These are phyloP conservation scores for Colletotrichum cordylinicola DNA, from an alignment of 2,329 filamentous ascomycete species.

Conservation along the genomic window DNA sequence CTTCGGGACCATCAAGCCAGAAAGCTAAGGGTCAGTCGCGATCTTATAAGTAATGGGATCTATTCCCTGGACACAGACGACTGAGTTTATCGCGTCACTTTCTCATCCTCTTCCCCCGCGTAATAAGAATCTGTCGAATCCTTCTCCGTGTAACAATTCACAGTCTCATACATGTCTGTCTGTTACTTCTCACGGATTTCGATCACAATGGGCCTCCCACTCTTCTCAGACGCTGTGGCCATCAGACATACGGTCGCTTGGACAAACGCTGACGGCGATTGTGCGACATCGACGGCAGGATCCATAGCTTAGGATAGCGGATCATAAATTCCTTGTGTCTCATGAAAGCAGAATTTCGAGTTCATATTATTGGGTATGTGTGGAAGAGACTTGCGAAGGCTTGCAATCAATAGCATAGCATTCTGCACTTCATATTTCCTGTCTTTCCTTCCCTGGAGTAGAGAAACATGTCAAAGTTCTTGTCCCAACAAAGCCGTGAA, in stretches of 20 bases:
- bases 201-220: neutral
- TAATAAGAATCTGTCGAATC: too few species aligned
- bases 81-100: neutral
- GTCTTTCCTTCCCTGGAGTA: neutral
- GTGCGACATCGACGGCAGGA: neutral
- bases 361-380: neutral
- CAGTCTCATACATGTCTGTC: too few species aligned
- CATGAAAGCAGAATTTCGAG: neutral
- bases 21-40: neutral
- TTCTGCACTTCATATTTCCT: neutral
- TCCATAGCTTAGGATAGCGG: neutral
- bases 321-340: neutral
- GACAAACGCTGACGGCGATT: neutral
- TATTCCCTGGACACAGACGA: neutral
- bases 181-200: neutral
- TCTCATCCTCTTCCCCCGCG: neutral
- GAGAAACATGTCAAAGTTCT: neutral
- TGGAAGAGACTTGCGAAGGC: neutral
- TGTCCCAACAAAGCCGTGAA: neutral
- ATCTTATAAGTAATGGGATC: neutral
- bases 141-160: too few species aligned
- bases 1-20: neutral
- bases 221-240: neutral
- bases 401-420: neutral
- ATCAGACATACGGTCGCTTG: neutral